Percentiles rank a stretch among this genome's conserved stretches.
Conservation (phyloP, 768 basidiomycete genomes). For the Bullera alba region DNA sequence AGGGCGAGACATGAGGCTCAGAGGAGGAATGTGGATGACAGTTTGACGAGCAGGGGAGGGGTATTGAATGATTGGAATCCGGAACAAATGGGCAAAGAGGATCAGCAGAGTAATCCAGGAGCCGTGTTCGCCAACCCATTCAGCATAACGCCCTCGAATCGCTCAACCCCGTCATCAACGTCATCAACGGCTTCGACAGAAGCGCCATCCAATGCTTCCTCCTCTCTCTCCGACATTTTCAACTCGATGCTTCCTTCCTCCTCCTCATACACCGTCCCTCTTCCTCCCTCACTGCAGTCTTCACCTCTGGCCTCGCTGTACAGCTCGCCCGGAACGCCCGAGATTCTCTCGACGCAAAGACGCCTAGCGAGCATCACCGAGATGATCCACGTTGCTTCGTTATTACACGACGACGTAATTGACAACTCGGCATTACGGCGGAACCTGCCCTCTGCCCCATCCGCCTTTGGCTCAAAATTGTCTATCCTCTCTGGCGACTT, state of each 20-base stretch:
- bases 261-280: constrained; percentile 7
- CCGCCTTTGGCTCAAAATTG: constrained; percentile 83
- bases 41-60: constrained; percentile 64
- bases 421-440: constrained; percentile 68
- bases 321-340: constrained; percentile 30
- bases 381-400: constrained; percentile 93
- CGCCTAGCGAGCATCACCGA: constrained; percentile 93
- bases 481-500: constrained; percentile 93
- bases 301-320: constrained; percentile 43
- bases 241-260: constrained; percentile 44
- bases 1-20: constrained; percentile 11
- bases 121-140: constrained; percentile 38
- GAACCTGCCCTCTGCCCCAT: constrained; percentile 60
- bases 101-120: not conserved
- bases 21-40: constrained; percentile 61
- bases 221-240: constrained; percentile 10
- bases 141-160: constrained; percentile 11
- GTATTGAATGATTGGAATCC: constrained; percentile 90
- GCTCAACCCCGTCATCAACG: not conserved
- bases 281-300: not conserved
- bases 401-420: constrained; percentile 86
- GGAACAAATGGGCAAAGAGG: constrained; percentile 34
- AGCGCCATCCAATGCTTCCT: not conserved
- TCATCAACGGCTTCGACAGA: not conserved
- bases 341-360: constrained; percentile 75